Evolutionary conservation across 176 grass and related monocot genomes (phyloP), one percentile per base, ranked within the genome.

Genomic region (Eleusine coracana): DNA sequence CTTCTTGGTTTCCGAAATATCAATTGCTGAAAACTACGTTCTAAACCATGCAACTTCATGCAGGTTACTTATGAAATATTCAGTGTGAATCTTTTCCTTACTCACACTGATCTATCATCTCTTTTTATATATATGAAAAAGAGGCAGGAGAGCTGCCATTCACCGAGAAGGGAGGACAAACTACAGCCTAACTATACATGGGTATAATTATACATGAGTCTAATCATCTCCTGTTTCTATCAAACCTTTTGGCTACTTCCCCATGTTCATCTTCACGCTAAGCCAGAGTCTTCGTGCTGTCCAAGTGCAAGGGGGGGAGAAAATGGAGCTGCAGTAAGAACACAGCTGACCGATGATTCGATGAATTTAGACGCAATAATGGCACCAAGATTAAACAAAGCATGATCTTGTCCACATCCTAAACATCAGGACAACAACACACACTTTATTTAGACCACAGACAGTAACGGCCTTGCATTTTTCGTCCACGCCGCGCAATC

Each of bases 301-400:
- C 63, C 38, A 69, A 80, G 60, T 52, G 17, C 49, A 41, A 44
- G 38, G 29, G 44, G 44, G 34, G 2, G 7, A 16, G 7, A 16
- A 68, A 48, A 17, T 25, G 29, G 23, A 66, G n/a, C 41, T 68
- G 45, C 7, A 20, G 31, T 71, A 82, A 82, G 54, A 77, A 52
- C 72, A 20, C 21, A 70, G 25, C 14, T n/a, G 38, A 70, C 40
- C 72, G 71, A 68, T 71, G 55, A 61, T 62, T 69, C 37, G 42
- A 69, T 2, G 70, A 75, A 89, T 28, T 36, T 80, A 45, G 52
- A 80, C 31, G 63, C 76, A 70, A 89, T 86, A 27, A 89, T 66
- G 44, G 37, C 48, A 28, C 27, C 44, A 27, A 3, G 20, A 64
- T 81, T 86, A 85, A 71, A 76, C 3, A 89, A 89, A 40, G 21